phyloP scores from a whole-genome alignment of 1,139 yeast species.

The Yamadazyma jaroonii region DNA sequence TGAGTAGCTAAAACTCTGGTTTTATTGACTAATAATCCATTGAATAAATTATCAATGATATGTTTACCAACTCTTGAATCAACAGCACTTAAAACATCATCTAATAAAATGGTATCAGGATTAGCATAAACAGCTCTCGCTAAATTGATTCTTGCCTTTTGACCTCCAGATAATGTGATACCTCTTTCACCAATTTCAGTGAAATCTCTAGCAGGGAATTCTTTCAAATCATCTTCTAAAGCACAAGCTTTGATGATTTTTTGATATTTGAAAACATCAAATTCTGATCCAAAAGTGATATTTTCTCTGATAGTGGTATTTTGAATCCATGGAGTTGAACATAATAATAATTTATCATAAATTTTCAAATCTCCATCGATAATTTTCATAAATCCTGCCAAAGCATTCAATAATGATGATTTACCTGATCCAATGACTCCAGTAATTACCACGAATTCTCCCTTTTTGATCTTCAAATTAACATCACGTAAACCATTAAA shows the following conservation, averaged over 20 bases:
- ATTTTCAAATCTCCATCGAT: slow-evolving; percentile 24
- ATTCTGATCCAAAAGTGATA: slow-evolving; percentile 36
- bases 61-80: slow-evolving; percentile 41
- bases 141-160: slow-evolving; percentile 40
- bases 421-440: slow-evolving; percentile 44
- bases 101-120: slow-evolving; percentile 32
- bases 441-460: slow-evolving; percentile 38
- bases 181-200: slow-evolving; percentile 47
- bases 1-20: slow-evolving; percentile 40
- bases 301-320: slow-evolving; percentile 44
- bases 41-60: slow-evolving; percentile 32
- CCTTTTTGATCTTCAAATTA: slow-evolving; percentile 24
- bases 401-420: slow-evolving; percentile 32
- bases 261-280: slow-evolving; percentile 26
- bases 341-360: slow-evolving; percentile 28
- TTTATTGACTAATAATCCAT: slow-evolving; percentile 26
- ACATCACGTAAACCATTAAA: slow-evolving; percentile 33
- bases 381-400: slow-evolving; percentile 37
- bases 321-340: slow-evolving; percentile 45
- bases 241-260: slow-evolving; percentile 37
- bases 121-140: slow-evolving; percentile 42
- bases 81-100: slow-evolving; percentile 44
- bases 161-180: slow-evolving; percentile 42
- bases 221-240: slow-evolving; percentile 34
- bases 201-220: slow-evolving; percentile 33